Base-by-base conservation (phyloP, 306 rosid species). In the Mimosa bimucronata region DNA sequence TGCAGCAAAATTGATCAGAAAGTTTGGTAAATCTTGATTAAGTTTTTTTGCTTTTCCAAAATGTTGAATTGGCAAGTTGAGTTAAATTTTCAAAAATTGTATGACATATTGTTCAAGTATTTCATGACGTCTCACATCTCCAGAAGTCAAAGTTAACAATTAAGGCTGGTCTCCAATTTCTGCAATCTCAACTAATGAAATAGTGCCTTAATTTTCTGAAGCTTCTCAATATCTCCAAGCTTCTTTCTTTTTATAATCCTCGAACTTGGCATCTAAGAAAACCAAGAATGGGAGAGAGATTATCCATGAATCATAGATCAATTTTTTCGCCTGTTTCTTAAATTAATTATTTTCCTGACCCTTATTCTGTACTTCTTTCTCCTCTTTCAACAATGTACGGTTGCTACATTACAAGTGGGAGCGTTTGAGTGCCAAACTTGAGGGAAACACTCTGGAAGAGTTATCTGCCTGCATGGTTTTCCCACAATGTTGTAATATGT, bases 1-100 rank as follows among this genome's bases (percentile, higher is more conserved):
- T 87, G 98, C 97, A 52, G 94, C 91, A 80, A 90, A 94, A 80
- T 87, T 95, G 79, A 70, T 95, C 80, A 77, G 92, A 80, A 89
- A 71, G 83, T 95, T 90, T 75, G 98, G 98, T 94, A 75, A 64
- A 92, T 70, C 77, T 66, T 46, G 68, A 75, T 30, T 15, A 52
- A 66, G 67, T 72, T 15, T 64, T 66, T 78, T 71, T 45, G 58
- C 64, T 79, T 77, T 52, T 31, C 60, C 15, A 6, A 25, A 78
- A 69, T 41, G 19, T 53, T 76, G 37, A 38, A 76, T 16, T 16
- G 14, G 55, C 5, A 60, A 38, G 21, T 66, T 55, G 69, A 41
- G 64, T 80, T 31, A 66, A 70, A 61, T 66, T 55, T 72, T 80
- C 77, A 76, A 45, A 38, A 57, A 15, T 44, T 26, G 30, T 77